Evolutionary conservation across 163 green algal genomes (phyloP).

Genomic region (Chlamydomonas reinhardtii): DNA sequence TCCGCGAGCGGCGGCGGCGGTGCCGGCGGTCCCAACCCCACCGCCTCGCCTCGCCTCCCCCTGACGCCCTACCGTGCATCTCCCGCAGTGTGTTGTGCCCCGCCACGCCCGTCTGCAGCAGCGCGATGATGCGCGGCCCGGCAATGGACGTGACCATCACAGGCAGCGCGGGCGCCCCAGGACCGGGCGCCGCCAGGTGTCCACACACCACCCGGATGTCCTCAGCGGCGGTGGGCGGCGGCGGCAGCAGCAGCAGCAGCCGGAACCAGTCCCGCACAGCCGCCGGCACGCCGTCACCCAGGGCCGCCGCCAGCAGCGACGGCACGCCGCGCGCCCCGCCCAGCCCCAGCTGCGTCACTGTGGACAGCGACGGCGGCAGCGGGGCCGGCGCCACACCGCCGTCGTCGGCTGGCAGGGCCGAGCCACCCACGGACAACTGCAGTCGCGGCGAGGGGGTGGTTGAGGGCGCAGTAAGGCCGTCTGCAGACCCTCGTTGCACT

Average conservation of each 20-base stretch:
- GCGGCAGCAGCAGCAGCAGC: constrained; percentile 44
- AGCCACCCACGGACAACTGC: background rate
- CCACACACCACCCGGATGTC: constrained; percentile 2
- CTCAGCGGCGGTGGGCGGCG: constrained; percentile 26
- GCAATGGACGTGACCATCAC: constrained; percentile 5
- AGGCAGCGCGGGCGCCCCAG: background rate
- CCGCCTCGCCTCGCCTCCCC: too few species aligned
- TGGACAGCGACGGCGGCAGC: constrained; percentile 32
- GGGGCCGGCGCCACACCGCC: background rate
- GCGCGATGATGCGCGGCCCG: background rate
- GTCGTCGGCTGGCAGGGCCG: too few species aligned
- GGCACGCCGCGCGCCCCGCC: constrained; percentile 23
- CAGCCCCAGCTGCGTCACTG: constrained; percentile 28
- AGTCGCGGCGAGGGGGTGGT: too few species aligned
- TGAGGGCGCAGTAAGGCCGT: too few species aligned
- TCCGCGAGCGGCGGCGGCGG: too few species aligned
- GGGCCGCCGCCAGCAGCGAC: constrained; percentile 18
- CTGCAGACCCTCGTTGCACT: too few species aligned
- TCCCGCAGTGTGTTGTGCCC: constrained; percentile 37
- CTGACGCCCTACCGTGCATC: background rate
- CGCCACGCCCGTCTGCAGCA: constrained; percentile 1
- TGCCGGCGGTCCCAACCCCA: too few species aligned
- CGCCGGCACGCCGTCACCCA: constrained; percentile 2
- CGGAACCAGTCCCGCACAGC: constrained; percentile 9
- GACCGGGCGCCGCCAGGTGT: background rate